phyloP scores from a whole-genome alignment of 2,329 filamentous ascomycete species.

The Zasmidium citrigriseum region DNA sequence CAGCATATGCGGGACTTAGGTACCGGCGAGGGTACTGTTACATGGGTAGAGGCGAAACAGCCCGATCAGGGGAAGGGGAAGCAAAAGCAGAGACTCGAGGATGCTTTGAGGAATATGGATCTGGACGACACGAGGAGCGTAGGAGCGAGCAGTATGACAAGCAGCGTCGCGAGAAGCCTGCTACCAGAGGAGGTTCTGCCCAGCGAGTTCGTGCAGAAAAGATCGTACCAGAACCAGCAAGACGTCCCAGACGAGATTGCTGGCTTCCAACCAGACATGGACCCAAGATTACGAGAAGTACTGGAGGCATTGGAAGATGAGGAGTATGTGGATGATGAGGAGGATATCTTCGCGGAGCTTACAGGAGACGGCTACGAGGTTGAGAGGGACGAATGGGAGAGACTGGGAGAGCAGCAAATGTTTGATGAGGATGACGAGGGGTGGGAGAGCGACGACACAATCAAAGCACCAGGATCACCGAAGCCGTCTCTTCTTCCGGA shows the following conservation, averaged over 20 bases:
- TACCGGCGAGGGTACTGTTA: slow-evolving; percentile 63
- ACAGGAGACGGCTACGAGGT: slow-evolving; percentile 71
- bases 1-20: slow-evolving; percentile 91
- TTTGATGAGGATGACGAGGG: slow-evolving; percentile 63
- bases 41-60: slow-evolving; percentile 74
- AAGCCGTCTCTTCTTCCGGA: slow-evolving; percentile 19
- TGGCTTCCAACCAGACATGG: slow-evolving; percentile 97
- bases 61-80: slow-evolving; percentile 60
- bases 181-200: slow-evolving; percentile 75
- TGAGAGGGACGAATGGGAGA: slow-evolving; percentile 78
- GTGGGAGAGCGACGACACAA: slow-evolving; percentile 94
- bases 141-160: slow-evolving; percentile 46
- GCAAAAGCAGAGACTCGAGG: slow-evolving; percentile 76
- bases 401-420: slow-evolving; percentile 36
- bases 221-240: slow-evolving; percentile 90
- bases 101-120: slow-evolving; percentile 67
- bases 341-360: slow-evolving; percentile 79
- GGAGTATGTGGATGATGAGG: slow-evolving; percentile 80
- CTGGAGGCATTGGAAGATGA: slow-evolving; percentile 94
- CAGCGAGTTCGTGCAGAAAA: slow-evolving; percentile 73
- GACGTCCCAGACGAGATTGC: slow-evolving; percentile 87
- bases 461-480: slow-evolving; percentile 57
- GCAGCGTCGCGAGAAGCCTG: slow-evolving; percentile 42
- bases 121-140: slow-evolving; percentile 44
- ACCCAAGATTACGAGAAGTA: slow-evolving; percentile 85